Conservation (phyloP, 2,329 filamentous ascomycete genomes). For the Xylaria sp. region DNA sequence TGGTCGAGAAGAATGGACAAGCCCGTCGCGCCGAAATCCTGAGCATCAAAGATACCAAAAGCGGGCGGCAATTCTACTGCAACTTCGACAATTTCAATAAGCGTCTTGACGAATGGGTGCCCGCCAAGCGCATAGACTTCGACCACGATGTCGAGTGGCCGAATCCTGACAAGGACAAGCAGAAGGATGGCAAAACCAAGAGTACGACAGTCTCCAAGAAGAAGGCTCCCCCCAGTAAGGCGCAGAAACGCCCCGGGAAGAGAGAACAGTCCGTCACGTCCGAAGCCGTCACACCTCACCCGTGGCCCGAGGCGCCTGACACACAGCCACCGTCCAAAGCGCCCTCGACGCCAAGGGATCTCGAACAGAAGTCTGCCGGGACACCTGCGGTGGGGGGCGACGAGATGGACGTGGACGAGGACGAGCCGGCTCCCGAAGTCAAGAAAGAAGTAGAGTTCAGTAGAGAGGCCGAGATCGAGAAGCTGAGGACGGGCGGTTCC, state of each 20-base stretch:
- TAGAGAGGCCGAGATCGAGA: conserved; percentile 93
- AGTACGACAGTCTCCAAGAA: conserved; percentile 71
- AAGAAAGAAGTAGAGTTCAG: conserved; percentile 71
- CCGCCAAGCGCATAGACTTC: conserved; percentile 84
- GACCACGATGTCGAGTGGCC: conserved; percentile 96
- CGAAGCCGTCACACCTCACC: conserved; percentile 65
- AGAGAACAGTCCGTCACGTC: conserved; percentile 66
- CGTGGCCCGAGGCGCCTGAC: conserved; percentile 65
- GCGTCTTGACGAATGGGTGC: conserved; percentile 84
- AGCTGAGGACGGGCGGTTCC: conserved; percentile 90
- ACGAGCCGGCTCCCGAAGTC: conserved; percentile 53
- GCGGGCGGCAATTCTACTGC: conserved; percentile 90
- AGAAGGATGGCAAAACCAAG: conserved; percentile 81
- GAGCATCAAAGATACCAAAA: conserved; percentile 91
- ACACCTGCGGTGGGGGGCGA: conserved; percentile 59
- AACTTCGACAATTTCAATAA: conserved; percentile 99
- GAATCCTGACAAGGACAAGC: conserved; percentile 83
- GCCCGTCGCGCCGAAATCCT: conserved; percentile 93
- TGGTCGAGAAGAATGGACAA: conserved; percentile 78
- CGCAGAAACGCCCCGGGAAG: conserved; percentile 65
- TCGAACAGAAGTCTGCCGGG: conserved; percentile 58
- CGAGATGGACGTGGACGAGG: conserved; percentile 68
- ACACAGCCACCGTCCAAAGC: conserved; percentile 58
- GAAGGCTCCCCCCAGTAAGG: conserved; percentile 65
- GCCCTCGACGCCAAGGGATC: conserved; percentile 57